A percentile compares a stretch with the other conserved stretches of the same genome.
These are phyloP conservation scores for Apium graveolens DNA, from an alignment of 129 eudicot species.

Conservation along the genomic window DNA sequence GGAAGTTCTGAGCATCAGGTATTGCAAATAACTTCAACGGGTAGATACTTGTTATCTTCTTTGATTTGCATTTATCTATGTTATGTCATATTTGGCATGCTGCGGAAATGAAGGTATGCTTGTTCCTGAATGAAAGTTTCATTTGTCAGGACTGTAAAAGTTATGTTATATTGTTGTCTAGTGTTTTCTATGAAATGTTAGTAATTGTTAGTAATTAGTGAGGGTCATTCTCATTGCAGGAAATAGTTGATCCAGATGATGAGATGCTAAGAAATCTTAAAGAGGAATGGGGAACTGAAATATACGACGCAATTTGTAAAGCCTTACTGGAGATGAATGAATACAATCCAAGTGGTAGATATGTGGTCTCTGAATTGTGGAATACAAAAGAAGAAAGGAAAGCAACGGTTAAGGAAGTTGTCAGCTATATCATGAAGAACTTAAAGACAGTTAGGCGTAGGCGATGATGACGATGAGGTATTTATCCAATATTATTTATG, in stretches of 20 bases:
- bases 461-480: background rate
- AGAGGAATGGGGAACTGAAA: background rate
- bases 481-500: background rate
- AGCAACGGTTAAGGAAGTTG: conserved; percentile 9
- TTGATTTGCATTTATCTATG: background rate
- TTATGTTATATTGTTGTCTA: background rate
- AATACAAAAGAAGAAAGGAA: conserved; percentile 10
- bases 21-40: background rate
- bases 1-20: conserved; percentile 1
- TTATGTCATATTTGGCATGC: background rate
- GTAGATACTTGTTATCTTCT: background rate
- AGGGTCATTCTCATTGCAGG: background rate
- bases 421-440: conserved; percentile 5
- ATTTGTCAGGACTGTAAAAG: background rate
- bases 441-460: background rate
- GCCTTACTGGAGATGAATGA: conserved; percentile 10
- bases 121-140: background rate
- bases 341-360: conserved; percentile 12
- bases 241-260: background rate
- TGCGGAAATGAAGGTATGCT: background rate
- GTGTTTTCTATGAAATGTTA: background rate
- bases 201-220: background rate
- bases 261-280: background rate
- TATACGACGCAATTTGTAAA: background rate
- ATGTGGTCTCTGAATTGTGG: conserved; percentile 10